phyloP scores from a whole-genome alignment of 1,284 basidiomycete genomes.

The Omphalotus olearius region DNA sequence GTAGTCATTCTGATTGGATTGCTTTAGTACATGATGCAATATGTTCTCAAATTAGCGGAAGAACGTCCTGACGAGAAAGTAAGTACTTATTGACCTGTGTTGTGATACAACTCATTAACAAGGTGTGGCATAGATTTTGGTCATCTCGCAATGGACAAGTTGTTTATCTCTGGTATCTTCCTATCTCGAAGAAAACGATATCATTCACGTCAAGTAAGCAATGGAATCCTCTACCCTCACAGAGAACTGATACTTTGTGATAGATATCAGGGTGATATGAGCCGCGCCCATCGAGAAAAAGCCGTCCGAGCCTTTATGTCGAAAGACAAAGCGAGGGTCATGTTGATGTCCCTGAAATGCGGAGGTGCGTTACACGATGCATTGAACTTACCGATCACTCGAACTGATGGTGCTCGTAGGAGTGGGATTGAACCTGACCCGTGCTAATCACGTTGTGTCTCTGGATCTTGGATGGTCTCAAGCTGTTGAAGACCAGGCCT shows the following conservation, averaged over 20 bases:
- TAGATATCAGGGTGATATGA: conserved; percentile 62
- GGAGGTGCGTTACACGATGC: conserved; percentile 35
- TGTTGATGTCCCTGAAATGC: conserved; percentile 60
- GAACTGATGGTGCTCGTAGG: conserved; percentile 21
- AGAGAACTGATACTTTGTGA: neutral
- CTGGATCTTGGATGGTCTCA: conserved; percentile 60
- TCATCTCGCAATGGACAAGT: conserved; percentile 61
- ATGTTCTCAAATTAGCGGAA: conserved; percentile 33
- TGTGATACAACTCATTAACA: conserved; percentile 1
- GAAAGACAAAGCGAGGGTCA: conserved; percentile 47
- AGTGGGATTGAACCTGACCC: conserved; percentile 54
- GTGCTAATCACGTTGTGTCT: conserved; percentile 60
- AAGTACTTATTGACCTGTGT: conserved; percentile 1
- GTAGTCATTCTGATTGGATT: conserved; percentile 2
- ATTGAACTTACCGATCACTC: neutral
- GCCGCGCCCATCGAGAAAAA: conserved; percentile 40
- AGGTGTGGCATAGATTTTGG: conserved; percentile 34
- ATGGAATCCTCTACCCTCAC: neutral
- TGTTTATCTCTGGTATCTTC: conserved; percentile 51
- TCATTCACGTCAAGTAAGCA: conserved; percentile 49
- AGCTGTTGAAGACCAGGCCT: conserved; percentile 53
- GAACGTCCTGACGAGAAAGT: conserved; percentile 57
- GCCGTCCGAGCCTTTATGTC: conserved; percentile 54
- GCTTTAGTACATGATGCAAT: conserved; percentile 51
- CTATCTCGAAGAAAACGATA: conserved; percentile 45